These are phyloP conservation scores for Blechomonas ayalai DNA, from an alignment of 208 protist genomes.

Conservation along the genomic window DNA sequence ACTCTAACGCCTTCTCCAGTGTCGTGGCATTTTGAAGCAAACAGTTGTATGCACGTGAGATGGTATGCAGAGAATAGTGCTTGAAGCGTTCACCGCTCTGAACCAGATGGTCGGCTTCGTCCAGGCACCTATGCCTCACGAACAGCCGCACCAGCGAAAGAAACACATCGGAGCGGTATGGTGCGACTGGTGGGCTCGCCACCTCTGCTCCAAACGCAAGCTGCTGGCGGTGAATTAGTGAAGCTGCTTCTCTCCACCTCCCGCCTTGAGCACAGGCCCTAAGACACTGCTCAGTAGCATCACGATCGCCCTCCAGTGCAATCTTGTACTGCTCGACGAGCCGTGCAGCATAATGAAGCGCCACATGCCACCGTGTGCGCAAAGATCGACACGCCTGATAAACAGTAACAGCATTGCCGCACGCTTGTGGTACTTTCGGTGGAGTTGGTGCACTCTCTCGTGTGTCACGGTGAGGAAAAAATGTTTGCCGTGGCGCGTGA, in stretches of 20 bases:
- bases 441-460: background rate
- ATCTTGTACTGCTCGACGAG: conserved; percentile 19
- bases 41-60: conserved; percentile 34
- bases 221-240: conserved; percentile 11
- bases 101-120: background rate
- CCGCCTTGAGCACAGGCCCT: conserved; percentile 27
- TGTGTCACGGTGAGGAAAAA: background rate
- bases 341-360: conserved; percentile 21
- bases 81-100: conserved; percentile 17
- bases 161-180: conserved; percentile 11
- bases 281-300: conserved; percentile 16
- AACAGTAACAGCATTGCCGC: conserved; percentile 46
- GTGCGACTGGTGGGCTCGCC: background rate
- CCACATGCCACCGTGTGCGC: conserved; percentile 9
- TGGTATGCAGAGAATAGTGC: conserved; percentile 34
- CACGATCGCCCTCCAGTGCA: conserved; percentile 11
- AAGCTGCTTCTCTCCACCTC: conserved; percentile 48
- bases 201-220: background rate
- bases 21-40: conserved; percentile 28
- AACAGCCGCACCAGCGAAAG: conserved; percentile 17
- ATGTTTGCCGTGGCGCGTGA: background rate
- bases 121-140: background rate
- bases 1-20: conserved; percentile 11
- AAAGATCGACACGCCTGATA: conserved; percentile 48
- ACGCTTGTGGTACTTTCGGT: conserved; percentile 3